Evolutionary conservation across 2,329 filamentous ascomycete species (phyloP).

Genomic region (Shiraia sp.): DNA sequence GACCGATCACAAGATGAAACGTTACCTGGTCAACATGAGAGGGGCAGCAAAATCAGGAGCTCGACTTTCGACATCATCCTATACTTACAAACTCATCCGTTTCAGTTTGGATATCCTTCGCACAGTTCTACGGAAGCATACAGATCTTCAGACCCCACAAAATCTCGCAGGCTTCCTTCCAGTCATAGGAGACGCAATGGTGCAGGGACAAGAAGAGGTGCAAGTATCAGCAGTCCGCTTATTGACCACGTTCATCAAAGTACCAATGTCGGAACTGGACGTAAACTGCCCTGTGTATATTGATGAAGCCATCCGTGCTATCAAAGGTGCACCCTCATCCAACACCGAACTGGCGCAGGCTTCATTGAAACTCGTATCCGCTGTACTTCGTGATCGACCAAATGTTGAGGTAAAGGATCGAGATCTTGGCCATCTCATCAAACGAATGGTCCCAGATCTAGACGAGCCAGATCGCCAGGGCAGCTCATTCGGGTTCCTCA

Average conservation of each 20-base stretch:
- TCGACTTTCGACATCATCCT: slow-evolving; percentile 72
- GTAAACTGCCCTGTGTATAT: slow-evolving; percentile 76
- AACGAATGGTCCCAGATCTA: slow-evolving; percentile 81
- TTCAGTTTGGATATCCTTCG: slow-evolving; percentile 89
- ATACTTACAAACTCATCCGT: slow-evolving; percentile 83
- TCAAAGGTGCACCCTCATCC: slow-evolving; percentile 76
- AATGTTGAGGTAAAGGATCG: slow-evolving; percentile 77
- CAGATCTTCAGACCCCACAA: slow-evolving; percentile 73
- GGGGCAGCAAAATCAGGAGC: slow-evolving; percentile 75
- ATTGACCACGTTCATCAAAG: slow-evolving; percentile 81
- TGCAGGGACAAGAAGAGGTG: slow-evolving; percentile 87
- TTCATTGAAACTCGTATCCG: slow-evolving; percentile 83
- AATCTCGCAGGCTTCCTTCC: slow-evolving; percentile 88
- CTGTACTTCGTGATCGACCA: slow-evolving; percentile 79
- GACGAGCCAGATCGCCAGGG: slow-evolving; percentile 92
- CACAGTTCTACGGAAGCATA: slow-evolving; percentile 82
- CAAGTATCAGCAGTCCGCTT: slow-evolving; percentile 85
- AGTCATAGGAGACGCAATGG: slow-evolving; percentile 82
- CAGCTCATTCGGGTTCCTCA: slow-evolving; percentile 91
- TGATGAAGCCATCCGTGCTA: slow-evolving; percentile 79
- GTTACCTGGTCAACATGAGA: slow-evolving; percentile 78
- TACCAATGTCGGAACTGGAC: slow-evolving; percentile 73
- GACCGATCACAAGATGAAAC: slow-evolving; percentile 56
- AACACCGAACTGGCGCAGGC: slow-evolving; percentile 85
- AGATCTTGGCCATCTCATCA: slow-evolving; percentile 80